These are phyloP conservation scores for Monosporascus sp. DNA, from an alignment of 2,329 filamentous ascomycete species.

Conservation along the genomic window DNA sequence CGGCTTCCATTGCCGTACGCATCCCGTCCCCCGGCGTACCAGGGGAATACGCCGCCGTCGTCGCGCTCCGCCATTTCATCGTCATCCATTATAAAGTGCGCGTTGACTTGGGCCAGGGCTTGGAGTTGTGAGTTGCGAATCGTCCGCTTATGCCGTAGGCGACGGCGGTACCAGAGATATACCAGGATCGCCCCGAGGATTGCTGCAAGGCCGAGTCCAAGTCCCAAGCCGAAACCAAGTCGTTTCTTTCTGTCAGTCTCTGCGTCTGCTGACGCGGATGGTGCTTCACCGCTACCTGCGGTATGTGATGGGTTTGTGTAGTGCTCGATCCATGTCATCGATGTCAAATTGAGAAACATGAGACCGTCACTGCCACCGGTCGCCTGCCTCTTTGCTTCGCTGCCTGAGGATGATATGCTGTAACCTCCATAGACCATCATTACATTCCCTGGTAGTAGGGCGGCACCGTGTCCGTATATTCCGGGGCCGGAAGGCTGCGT, in stretches of 20 bases:
- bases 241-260: slow-evolving; percentile 29
- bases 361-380: slow-evolving; percentile 15
- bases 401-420: slow-evolving; percentile 36
- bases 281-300: slow-evolving; percentile 1
- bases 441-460: slow-evolving; percentile 59
- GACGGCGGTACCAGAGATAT: slow-evolving; percentile 45
- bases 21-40: slow-evolving; percentile 43
- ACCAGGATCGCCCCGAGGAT: slow-evolving; percentile 41
- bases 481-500: slow-evolving; percentile 41
- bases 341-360: slow-evolving; percentile 54
- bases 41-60: slow-evolving; percentile 28
- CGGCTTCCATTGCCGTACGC: slow-evolving; percentile 35
- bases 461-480: slow-evolving; percentile 60
- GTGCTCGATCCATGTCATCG: slow-evolving; percentile 45
- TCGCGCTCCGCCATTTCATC: slow-evolving; percentile 44
- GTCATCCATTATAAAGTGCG: slow-evolving; percentile 36
- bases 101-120: slow-evolving; percentile 44
- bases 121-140: slow-evolving; percentile 41
- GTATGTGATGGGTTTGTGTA: slow-evolving; percentile 42
- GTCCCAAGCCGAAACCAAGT: slow-evolving; percentile 58
- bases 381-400: slow-evolving; percentile 29
- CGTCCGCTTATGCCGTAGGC: slow-evolving; percentile 32
- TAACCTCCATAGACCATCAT: slow-evolving; percentile 65
- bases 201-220: slow-evolving; percentile 58
- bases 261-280: slow-evolving; percentile 4